Evolutionary conservation across 2,329 filamentous ascomycete species (phyloP).

Genomic region (Curvularia verruculosa): DNA sequence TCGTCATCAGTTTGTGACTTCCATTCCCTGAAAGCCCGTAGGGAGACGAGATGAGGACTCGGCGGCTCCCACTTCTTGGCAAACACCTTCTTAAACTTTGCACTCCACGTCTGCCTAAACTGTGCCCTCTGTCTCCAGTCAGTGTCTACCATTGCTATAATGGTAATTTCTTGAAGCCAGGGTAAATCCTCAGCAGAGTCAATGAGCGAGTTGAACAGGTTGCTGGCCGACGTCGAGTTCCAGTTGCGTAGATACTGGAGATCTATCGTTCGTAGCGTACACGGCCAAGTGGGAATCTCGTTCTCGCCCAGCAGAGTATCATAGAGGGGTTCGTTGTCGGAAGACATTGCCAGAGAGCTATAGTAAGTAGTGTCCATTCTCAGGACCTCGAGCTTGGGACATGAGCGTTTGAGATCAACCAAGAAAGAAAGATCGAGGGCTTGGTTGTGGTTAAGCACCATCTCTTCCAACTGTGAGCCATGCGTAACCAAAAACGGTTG

Average conservation of each 20-base stretch:
- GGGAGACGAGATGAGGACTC: slow-evolving; percentile 49
- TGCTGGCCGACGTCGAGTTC: slow-evolving; percentile 70
- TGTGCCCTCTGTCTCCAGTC: slow-evolving; percentile 79
- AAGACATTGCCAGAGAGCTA: slow-evolving; percentile 69
- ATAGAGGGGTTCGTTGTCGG: slow-evolving; percentile 77
- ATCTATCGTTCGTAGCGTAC: slow-evolving; percentile 71
- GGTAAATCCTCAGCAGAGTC: slow-evolving; percentile 70
- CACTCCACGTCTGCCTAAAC: slow-evolving; percentile 79
- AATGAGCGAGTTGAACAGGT: slow-evolving; percentile 79
- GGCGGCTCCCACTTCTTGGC: slow-evolving; percentile 58
- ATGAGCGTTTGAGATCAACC: slow-evolving; percentile 67
- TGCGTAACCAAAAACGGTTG: slow-evolving; percentile 68
- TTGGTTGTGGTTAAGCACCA: slow-evolving; percentile 79
- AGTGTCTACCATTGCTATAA: slow-evolving; percentile 75
- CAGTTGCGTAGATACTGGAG: slow-evolving; percentile 79
- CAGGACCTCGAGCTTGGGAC: slow-evolving; percentile 72
- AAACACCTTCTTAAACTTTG: slow-evolving; percentile 72
- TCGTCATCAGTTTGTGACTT: slow-evolving; percentile 30
- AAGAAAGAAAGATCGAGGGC: slow-evolving; percentile 78
- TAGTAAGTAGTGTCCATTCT: slow-evolving; percentile 81
- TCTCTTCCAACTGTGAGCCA: slow-evolving; percentile 68
- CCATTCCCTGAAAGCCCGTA: slow-evolving; percentile 52
- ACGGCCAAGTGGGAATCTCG: slow-evolving; percentile 80
- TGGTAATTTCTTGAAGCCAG: slow-evolving; percentile 70
- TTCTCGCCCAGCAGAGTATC: slow-evolving; percentile 66